A percentile compares a stretch with the other conserved stretches of the same genome.
Evolutionary conservation across 1,139 yeast species (phyloP).

Genomic region (Hyphopichia fennica): DNA sequence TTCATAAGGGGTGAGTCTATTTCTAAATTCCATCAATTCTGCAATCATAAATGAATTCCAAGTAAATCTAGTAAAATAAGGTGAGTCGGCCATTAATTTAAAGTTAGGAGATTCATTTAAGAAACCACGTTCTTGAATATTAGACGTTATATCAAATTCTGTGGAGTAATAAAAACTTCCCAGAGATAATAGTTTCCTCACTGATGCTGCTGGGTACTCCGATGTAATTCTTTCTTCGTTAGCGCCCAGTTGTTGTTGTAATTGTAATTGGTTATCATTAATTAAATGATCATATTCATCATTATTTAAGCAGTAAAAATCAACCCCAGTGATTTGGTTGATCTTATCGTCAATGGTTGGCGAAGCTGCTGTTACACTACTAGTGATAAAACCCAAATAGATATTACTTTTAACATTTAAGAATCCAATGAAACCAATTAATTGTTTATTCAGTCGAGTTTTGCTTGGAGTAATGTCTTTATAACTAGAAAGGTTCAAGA

Average conservation of each 20-base stretch:
- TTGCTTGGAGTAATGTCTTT: conserved; percentile 39
- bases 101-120: conserved; percentile 18
- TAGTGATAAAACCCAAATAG: conserved; percentile 59
- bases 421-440: conserved; percentile 63
- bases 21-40: conserved; percentile 61
- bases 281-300: conserved; percentile 50
- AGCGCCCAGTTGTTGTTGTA: conserved; percentile 9
- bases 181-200: conserved; percentile 54
- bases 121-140: conserved; percentile 55
- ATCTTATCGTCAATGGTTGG: conserved; percentile 57
- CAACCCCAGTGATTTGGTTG: conserved; percentile 54
- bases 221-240: conserved; percentile 32
- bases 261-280: conserved; percentile 17
- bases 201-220: conserved; percentile 60
- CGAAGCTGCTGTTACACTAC: conserved; percentile 57
- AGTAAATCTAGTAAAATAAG: conserved; percentile 55
- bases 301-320: conserved; percentile 61
- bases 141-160: conserved; percentile 64
- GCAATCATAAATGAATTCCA: conserved; percentile 66
- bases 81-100: conserved; percentile 39
- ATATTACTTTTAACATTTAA: conserved; percentile 53
- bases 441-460: conserved; percentile 23
- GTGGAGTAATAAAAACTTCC: conserved; percentile 69
- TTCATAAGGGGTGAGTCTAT: conserved; percentile 52
- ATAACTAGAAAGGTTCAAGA: conserved; percentile 39